Conservation (phyloP, 495 filamentous ascomycete species). For the Neurospora sp. region DNA sequence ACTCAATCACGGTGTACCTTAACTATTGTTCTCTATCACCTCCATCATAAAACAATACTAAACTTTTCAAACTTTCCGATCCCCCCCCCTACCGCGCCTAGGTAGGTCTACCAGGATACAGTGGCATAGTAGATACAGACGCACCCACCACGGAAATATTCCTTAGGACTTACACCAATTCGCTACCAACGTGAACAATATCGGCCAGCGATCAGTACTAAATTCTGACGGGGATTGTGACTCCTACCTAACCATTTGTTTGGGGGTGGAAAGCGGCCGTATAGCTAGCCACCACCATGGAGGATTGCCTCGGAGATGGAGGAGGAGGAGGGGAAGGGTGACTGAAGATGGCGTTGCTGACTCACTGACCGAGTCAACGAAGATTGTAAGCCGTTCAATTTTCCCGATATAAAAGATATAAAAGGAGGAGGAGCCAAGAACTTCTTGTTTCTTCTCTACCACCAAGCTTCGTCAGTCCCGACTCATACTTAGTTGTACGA, state of each 20-base stretch:
- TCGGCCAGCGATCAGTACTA: not conserved
- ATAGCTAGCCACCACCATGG: not conserved
- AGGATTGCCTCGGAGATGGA: not conserved
- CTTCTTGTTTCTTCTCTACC: not conserved
- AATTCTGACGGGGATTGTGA: not conserved
- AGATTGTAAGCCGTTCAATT: not conserved
- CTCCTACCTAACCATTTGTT: too few species aligned
- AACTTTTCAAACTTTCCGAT: not conserved
- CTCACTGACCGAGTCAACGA: not conserved
- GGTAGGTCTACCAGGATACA: not conserved
- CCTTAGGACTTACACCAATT: not conserved
- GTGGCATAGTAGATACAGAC: not conserved
- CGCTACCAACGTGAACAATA: not conserved
- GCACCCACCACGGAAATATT: not conserved
- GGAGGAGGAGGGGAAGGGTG: not conserved
- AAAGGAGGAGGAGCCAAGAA: not conserved
- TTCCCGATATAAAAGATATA: not conserved
- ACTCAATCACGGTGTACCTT: not conserved
- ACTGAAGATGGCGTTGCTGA: not conserved
- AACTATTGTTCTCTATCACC: not conserved
- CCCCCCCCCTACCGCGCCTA: not conserved
- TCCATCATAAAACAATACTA: not conserved
- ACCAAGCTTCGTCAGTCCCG: not conserved
- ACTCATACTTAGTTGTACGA: not conserved
- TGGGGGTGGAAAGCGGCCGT: too few species aligned